Percentiles rank a stretch among this genome's conserved stretches.
phyloP scores from a whole-genome alignment of 2,329 filamentous ascomycete species.

The Trematosphaeria pertusa region DNA sequence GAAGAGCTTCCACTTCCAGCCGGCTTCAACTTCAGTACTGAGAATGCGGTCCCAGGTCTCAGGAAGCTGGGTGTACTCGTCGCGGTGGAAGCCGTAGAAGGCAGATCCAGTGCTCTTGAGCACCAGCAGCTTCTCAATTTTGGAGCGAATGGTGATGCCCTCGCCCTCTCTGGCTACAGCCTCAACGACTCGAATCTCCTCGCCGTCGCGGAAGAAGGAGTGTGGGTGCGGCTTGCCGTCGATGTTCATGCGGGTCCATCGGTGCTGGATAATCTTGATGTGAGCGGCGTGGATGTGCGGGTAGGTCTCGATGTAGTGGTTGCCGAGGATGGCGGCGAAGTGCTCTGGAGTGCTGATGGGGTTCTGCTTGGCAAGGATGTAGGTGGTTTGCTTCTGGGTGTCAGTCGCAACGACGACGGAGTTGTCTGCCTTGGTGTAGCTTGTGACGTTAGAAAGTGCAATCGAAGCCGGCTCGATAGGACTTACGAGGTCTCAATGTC shows the following conservation, averaged over 20 bases:
- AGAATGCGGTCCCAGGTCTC: constrained; percentile 96
- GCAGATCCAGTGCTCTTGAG: constrained; percentile 96
- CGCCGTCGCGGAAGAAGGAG: constrained; percentile 89
- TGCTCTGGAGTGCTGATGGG: constrained; percentile 92
- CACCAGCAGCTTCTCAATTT: constrained; percentile 82
- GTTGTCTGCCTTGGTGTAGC: constrained; percentile 94
- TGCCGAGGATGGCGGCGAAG: constrained; percentile 82
- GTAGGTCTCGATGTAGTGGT: constrained; percentile 90
- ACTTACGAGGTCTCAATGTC: constrained; percentile 83
- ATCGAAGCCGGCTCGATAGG: not conserved
- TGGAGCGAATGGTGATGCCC: constrained; percentile 78
- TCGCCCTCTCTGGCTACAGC: constrained; percentile 69
- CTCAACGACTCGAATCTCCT: constrained; percentile 85
- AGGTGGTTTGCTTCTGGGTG: constrained; percentile 91
- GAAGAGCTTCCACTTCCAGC: constrained; percentile 85
- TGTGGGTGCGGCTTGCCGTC: constrained; percentile 93
- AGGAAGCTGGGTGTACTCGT: constrained; percentile 89
- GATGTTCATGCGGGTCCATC: constrained; percentile 88
- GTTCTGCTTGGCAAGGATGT: constrained; percentile 93
- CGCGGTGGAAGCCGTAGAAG: constrained; percentile 91
- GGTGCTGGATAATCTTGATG: constrained; percentile 81
- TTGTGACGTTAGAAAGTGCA: constrained; percentile 48
- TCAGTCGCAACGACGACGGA: constrained; percentile 94
- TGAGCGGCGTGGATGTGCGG: constrained; percentile 85
- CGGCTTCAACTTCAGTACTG: constrained; percentile 87